These are phyloP conservation scores for rapeseed (Brassica napus) DNA, from an alignment of 345 rosid species.

Conservation along the genomic window DNA sequence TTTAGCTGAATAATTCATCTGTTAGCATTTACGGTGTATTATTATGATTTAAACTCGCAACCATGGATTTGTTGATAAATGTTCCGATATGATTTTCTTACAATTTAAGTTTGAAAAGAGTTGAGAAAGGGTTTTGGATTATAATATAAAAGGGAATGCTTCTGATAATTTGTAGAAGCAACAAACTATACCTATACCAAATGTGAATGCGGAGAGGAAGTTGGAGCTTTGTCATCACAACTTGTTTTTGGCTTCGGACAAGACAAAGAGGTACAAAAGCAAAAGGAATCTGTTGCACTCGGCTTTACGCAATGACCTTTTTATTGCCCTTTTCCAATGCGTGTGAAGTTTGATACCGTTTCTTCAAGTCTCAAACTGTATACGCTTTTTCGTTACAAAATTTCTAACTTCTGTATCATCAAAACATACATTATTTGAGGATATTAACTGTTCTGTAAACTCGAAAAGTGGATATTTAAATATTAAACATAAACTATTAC, in stretches of 20 bases:
- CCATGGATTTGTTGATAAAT: neutral
- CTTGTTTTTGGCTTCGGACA: slow-evolving; percentile 3
- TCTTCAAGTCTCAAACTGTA: neutral
- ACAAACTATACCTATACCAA: neutral
- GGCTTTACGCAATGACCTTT: slow-evolving; percentile 27
- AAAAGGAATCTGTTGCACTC: slow-evolving; percentile 24
- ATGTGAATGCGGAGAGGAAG: slow-evolving; percentile 21
- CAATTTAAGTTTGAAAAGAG: neutral
- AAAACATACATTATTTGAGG: neutral
- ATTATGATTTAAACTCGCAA: neutral
- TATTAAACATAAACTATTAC: neutral
- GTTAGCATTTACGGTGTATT: neutral
- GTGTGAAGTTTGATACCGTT: slow-evolving; percentile 25
- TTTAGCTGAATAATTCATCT: neutral
- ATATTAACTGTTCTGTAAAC: neutral
- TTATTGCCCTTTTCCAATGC: slow-evolving; percentile 23
- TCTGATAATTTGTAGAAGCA: slow-evolving; percentile 17
- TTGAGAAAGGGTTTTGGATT: neutral
- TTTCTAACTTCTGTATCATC: neutral
- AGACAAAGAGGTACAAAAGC: slow-evolving; percentile 13
- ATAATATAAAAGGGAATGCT: slow-evolving; percentile 8
- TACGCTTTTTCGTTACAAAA: neutral
- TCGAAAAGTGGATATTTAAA: neutral
- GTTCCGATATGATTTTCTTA: neutral
- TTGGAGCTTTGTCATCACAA: slow-evolving; percentile 5